phyloP scores from a whole-genome alignment of 2,329 filamentous ascomycete species.

The Phoma sp. region DNA sequence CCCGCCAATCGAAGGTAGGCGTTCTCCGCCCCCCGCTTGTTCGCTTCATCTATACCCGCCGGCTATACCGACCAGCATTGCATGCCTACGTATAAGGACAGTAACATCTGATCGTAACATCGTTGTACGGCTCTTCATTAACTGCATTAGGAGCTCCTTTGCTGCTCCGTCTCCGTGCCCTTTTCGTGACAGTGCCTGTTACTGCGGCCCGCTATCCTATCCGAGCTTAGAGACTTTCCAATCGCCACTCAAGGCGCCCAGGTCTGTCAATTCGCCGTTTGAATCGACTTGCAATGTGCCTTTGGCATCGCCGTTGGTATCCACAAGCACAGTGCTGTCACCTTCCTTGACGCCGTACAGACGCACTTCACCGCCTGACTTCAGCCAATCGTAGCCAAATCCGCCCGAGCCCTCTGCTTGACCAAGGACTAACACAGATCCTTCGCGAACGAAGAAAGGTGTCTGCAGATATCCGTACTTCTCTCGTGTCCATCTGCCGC shows the following conservation, averaged over 20 bases:
- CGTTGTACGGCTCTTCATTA: background rate
- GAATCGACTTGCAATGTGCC: constrained; percentile 38
- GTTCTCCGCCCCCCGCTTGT: constrained; percentile 1
- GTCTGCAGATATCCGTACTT: constrained; percentile 49
- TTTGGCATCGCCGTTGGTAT: constrained; percentile 38
- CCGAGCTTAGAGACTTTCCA: constrained; percentile 42
- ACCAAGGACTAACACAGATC: constrained; percentile 49
- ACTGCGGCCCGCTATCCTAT: constrained; percentile 21
- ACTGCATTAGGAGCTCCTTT: background rate
- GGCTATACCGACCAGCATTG: constrained; percentile 7
- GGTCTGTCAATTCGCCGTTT: constrained; percentile 37
- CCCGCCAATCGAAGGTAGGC: constrained; percentile 28
- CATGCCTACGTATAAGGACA: background rate
- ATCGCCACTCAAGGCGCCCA: constrained; percentile 39
- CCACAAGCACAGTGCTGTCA: constrained; percentile 44
- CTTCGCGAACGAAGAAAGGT: constrained; percentile 51
- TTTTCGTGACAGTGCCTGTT: constrained; percentile 2
- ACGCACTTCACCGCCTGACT: constrained; percentile 45
- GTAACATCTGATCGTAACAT: background rate
- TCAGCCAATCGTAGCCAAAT: constrained; percentile 51
- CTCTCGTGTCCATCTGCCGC: constrained; percentile 54
- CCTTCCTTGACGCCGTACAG: constrained; percentile 47
- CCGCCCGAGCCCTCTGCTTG: constrained; percentile 46
- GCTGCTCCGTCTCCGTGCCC: constrained; percentile 7
- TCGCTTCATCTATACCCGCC: constrained; percentile 6